Percentiles rank a stretch among this genome's conserved stretches.
phyloP scores from a whole-genome alignment of 2,329 filamentous ascomycete genomes.

The Geoglossum cookeanum region DNA sequence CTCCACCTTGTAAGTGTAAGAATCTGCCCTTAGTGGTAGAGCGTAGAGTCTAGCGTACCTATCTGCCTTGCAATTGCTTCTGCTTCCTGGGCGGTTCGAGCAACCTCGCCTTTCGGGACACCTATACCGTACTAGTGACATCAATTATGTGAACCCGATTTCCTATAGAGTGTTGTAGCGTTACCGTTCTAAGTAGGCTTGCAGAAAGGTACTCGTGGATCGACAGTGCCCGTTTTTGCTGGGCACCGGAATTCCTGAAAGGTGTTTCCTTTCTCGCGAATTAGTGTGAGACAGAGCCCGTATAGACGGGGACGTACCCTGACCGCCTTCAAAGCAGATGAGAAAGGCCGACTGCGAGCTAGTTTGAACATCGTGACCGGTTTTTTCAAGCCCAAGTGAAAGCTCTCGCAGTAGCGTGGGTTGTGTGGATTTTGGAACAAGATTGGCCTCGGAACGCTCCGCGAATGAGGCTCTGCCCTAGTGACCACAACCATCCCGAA shows the following conservation, averaged over 20 bases:
- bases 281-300: conserved; percentile 32
- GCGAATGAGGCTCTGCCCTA: neutral
- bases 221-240: conserved; percentile 76
- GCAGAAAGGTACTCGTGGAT: conserved; percentile 98
- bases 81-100: conserved; percentile 66
- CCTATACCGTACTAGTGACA: conserved; percentile 71
- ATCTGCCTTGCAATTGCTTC: conserved; percentile 82
- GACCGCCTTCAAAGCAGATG: conserved; percentile 59
- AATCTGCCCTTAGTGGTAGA: conserved; percentile 1
- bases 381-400: conserved; percentile 13
- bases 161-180: conserved; percentile 7
- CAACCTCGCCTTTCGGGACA: conserved; percentile 77
- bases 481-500: neutral
- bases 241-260: conserved; percentile 36
- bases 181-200: conserved; percentile 58
- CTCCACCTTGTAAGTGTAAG: conserved; percentile 33
- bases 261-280: conserved; percentile 32
- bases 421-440: conserved; percentile 2
- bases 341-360: conserved; percentile 62
- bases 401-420: conserved; percentile 4
- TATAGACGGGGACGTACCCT: conserved; percentile 38
- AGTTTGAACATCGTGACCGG: conserved; percentile 62
- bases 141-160: neutral
- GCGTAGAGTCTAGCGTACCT: conserved; percentile 29
- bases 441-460: neutral